Percentiles rank a stretch among this genome's conserved stretches.
These are phyloP conservation scores for Stromatinia cepivora DNA, from an alignment of 2,329 filamentous ascomycete species.

Conservation along the genomic window DNA sequence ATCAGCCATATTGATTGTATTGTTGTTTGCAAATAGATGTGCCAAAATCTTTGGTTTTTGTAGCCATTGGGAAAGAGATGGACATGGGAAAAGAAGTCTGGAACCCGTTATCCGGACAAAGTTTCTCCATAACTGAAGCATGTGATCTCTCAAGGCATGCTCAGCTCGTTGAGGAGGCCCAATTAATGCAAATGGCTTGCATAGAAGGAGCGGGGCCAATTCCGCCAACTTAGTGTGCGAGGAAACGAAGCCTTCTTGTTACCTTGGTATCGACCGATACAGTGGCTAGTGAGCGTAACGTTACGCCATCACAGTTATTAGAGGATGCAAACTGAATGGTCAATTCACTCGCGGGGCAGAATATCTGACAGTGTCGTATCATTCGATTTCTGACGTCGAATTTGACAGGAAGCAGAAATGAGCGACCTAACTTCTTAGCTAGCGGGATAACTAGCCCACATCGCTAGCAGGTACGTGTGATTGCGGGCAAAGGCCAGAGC, in stretches of 20 bases:
- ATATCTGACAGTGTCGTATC: neutral
- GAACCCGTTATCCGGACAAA: neutral
- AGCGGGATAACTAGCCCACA: neutral
- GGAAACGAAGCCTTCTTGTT: neutral
- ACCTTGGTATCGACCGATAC: neutral
- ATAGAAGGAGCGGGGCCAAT: conserved; percentile 5
- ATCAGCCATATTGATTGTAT: conserved; percentile 25
- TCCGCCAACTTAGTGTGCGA: neutral
- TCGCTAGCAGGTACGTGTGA: neutral
- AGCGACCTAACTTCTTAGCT: neutral
- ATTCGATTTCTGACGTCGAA: conserved; percentile 1
- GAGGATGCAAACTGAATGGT: neutral
- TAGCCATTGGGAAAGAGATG: neutral
- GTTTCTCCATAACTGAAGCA: neutral
- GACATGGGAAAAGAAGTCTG: neutral
- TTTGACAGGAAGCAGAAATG: neutral
- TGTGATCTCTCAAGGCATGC: neutral
- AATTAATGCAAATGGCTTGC: neutral
- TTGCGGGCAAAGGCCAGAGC: neutral
- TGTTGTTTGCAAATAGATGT: neutral
- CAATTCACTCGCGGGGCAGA: neutral
- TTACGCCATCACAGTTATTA: neutral
- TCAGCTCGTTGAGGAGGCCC: neutral
- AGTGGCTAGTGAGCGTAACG: conserved; percentile 5
- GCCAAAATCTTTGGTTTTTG: conserved; percentile 6